Conservation (phyloP, 257 asterid genomes). For the Gentiana straminea region DNA sequence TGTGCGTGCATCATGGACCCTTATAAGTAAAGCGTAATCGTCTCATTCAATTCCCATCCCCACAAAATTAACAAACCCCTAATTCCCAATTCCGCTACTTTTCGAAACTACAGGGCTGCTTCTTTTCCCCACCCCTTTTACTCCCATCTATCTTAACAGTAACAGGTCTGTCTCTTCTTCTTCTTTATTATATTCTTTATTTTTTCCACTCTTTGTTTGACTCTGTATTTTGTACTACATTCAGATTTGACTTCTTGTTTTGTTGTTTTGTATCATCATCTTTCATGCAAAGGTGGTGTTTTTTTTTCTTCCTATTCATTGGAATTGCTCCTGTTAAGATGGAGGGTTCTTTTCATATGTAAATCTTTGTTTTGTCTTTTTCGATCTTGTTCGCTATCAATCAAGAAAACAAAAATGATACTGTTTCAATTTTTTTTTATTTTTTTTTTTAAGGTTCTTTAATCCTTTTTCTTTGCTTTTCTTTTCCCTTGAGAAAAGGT, state of each 20-base stretch:
- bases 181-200: background rate
- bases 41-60: too few relatives aligned
- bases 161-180: constrained; percentile 1
- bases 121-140: background rate
- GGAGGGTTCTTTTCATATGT: too few relatives aligned
- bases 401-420: background rate
- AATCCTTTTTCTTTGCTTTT: background rate
- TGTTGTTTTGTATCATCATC: background rate
- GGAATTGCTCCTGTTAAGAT: too few relatives aligned
- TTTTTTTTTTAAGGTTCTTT: background rate
- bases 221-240: background rate
- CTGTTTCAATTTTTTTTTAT: background rate
- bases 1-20: too few relatives aligned
- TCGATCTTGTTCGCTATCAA: too few relatives aligned
- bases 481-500: too few relatives aligned
- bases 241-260: background rate
- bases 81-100: background rate
- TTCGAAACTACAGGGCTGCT: background rate
- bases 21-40: too few relatives aligned
- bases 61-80: too few relatives aligned
- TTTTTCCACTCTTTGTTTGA: background rate
- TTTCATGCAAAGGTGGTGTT: constrained; percentile 9
- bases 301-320: too few relatives aligned
- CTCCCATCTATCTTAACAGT: too few relatives aligned
- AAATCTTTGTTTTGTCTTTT: too few relatives aligned